Percentiles rank a stretch among this genome's conserved stretches.
Evolutionary conservation across 495 filamentous ascomycete genomes (phyloP).

Genomic region (Penicillium parvum): DNA sequence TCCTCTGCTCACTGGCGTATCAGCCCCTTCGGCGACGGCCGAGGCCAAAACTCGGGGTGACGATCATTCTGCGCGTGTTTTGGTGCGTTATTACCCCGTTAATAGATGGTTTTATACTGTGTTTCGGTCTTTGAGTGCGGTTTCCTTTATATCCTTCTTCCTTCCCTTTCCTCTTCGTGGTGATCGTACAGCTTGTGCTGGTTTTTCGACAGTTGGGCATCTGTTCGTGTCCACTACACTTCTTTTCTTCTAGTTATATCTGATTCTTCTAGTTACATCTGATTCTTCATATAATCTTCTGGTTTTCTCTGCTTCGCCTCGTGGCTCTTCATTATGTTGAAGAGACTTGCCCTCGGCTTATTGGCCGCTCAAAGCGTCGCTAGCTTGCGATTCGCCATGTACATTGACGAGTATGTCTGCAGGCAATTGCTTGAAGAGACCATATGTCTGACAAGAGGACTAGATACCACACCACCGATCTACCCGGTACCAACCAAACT

Average conservation of each 20-base stretch:
- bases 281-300: neutral
- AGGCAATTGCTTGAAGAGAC: neutral
- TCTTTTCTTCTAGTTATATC: too few species aligned
- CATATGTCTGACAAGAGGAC: neutral
- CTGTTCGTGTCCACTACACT: neutral
- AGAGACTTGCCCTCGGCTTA: constrained; percentile 26
- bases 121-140: neutral
- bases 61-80: constrained; percentile 9
- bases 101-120: neutral
- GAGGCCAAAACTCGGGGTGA: neutral
- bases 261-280: too few species aligned
- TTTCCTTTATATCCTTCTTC: neutral
- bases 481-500: constrained; percentile 26
- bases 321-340: constrained; percentile 23
- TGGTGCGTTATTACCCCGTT: neutral
- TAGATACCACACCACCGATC: constrained; percentile 30
- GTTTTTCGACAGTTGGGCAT: too few species aligned
- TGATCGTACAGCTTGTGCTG: neutral
- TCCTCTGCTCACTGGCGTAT: neutral
- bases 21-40: neutral
- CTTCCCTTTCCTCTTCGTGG: neutral
- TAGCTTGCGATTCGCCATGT: constrained; percentile 34
- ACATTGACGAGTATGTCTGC: constrained; percentile 35
- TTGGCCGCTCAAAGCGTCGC: constrained; percentile 30
- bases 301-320: neutral